phyloP scores from a whole-genome alignment of 345 rosid species.

The Pistacia integerrima region DNA sequence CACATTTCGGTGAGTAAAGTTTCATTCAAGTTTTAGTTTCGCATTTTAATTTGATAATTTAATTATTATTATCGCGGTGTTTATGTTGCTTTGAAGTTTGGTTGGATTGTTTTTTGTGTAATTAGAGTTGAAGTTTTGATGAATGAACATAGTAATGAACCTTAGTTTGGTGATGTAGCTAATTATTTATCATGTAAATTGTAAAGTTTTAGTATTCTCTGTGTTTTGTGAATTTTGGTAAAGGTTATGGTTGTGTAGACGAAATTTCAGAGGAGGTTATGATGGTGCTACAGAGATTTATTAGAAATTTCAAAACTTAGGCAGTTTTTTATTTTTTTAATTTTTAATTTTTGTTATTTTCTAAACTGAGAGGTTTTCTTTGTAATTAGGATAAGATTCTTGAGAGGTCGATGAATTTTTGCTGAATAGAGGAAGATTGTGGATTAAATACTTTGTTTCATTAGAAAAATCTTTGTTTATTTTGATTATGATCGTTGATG shows the following conservation, averaged over 20 bases:
- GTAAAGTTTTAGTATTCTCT: too few relatives aligned
- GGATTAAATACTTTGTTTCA: background rate
- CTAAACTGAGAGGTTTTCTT: background rate
- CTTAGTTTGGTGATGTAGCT: too few relatives aligned
- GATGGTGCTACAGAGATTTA: too few relatives aligned
- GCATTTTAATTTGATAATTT: background rate
- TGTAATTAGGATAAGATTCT: background rate
- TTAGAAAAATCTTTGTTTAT: slow-evolving; percentile 6
- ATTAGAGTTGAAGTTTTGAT: too few relatives aligned
- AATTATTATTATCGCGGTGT: background rate
- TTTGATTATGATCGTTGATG: background rate
- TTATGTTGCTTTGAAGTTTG: background rate
- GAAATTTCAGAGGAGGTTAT: too few relatives aligned
- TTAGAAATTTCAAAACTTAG: background rate
- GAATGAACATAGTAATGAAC: too few relatives aligned
- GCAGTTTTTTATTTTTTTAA: too few relatives aligned
- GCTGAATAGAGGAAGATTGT: background rate
- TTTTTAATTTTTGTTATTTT: too few relatives aligned
- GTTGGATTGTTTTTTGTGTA: background rate
- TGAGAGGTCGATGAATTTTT: background rate
- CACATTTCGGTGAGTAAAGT: slow-evolving; percentile 25
- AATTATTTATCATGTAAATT: too few relatives aligned
- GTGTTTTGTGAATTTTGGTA: background rate
- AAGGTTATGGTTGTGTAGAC: background rate
- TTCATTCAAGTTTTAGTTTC: background rate